Base-by-base conservation (phyloP, 1,284 basidiomycete genomes). In the Cystobasidium pallidum region DNA sequence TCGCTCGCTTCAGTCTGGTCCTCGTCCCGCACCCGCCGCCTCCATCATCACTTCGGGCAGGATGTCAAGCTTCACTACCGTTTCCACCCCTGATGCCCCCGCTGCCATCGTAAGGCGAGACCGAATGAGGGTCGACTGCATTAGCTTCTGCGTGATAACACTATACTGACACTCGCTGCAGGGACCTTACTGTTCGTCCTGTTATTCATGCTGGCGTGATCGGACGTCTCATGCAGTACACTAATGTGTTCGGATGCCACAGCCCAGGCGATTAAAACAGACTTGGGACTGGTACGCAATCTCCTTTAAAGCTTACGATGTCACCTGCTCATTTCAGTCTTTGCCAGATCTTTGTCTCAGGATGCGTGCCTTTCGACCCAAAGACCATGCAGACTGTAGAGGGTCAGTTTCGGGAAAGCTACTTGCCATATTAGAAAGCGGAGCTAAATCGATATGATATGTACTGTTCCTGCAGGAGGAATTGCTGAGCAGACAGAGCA, bases 301-400 rank as follows among this genome's bases (percentile, higher is more conserved):
- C 34, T 8, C 34, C 43, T 13, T 17, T 36, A 19, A 45, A 34
- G 36, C 11, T 39, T 75, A 34, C 21, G 7, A 43, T 39, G 39
- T 8, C 39, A 7, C 28, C 49, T 19, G 41, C 61, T 45, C 10
- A 49, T 6, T 21, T 19, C 39, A 10, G 15, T 75, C 51, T 73
- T 49, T 68, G 17, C 24, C 36, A 71, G 68, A 87, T 95, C 76
- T 97, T 94, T 83, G 85, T 88, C 61, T 95, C 92, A 4, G 94
- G 95, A 68, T 91, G 89, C 79, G 91, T 97, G 78, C 91, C 92
- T 1, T 85, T 96, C 73, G 87, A 91, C 80, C 91, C 93, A 17
- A 78, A 84, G 51, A 87, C 87, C 17, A 88, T 88, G 82, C 84
- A 88, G 76, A 82, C 95, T 78, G 89, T 91, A 58, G 79, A 81